Base-by-base conservation (phyloP, 2,329 filamentous ascomycete species). In the Phyllosticta citribraziliensis region DNA sequence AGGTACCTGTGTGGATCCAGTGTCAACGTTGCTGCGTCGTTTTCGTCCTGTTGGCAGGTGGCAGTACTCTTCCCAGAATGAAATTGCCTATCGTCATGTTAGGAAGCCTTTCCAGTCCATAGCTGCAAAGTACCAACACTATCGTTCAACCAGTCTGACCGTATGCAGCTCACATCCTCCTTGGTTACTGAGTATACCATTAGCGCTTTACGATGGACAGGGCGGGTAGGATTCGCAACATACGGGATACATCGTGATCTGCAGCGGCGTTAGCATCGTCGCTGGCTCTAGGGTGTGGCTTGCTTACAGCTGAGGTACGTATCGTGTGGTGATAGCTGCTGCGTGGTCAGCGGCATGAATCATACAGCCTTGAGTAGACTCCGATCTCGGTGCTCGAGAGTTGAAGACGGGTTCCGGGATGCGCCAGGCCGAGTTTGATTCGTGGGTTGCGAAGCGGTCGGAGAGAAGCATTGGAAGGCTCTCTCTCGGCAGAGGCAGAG, bases 111-210 rank as follows among this genome's bases (percentile, higher is more conserved):
- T 40, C 20, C 65, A 55, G 33, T 25, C 19, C n/a, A n/a, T 27
- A 17, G 30, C 50, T 19, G 54, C 55, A 25, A 25, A 17, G 12
- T 52, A 76, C 83, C 66, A 79, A 92, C 89, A 78, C 96, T 97
- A 74, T 99, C 94, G 52, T 93, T 97, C 58, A 99, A 80, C 94
- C 94, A 99, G 79, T 97, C 94, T 74, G 89, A 82, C 75, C 89
- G 91, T 62, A 99, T 83, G 17, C 88, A 87, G 72, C 92, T 88
- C 67, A 97, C 84, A 74, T 99, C 94, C 72, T 94, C 90, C 72
- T 87, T 84, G 57, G 89, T 96, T 67, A 97, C 90, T 92, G 64
- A 79, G 17, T 47, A n/a, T 47, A 6, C 3, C 40, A 12, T 47
- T 47, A 47, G 40, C 40, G 5, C n/a, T 47, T 47, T 1, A n/a